Evolutionary conservation across 768 basidiomycete species (phyloP).

Genomic region (Termitomyces sp.): DNA sequence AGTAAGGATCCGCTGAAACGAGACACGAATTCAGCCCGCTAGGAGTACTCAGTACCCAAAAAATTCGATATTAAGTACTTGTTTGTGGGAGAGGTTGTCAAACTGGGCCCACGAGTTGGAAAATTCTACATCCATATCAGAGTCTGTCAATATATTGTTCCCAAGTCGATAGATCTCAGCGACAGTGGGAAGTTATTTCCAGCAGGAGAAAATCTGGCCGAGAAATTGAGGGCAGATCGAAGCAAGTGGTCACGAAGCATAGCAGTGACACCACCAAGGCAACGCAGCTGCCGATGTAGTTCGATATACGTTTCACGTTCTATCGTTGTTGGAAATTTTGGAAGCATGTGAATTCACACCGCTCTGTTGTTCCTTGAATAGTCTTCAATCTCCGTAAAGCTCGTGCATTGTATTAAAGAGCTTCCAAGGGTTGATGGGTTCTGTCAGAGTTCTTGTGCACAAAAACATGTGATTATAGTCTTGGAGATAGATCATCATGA

Average conservation of each 20-base stretch:
- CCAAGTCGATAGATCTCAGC: neutral
- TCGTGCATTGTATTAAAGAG: too few species aligned
- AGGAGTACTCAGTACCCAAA: neutral
- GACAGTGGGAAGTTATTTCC: neutral
- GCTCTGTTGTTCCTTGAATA: neutral
- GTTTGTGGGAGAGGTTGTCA: neutral
- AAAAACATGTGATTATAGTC: neutral
- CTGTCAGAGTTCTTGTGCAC: neutral
- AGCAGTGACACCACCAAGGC: neutral
- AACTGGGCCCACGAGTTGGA: neutral
- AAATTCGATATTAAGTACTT: neutral
- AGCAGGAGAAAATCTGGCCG: neutral
- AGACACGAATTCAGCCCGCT: too few species aligned
- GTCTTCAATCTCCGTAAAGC: too few species aligned
- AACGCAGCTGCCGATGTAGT: neutral
- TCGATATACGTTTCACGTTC: neutral
- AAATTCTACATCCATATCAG: neutral
- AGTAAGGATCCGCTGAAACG: neutral
- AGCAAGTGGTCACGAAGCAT: neutral
- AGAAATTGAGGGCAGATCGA: neutral
- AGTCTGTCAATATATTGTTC: neutral
- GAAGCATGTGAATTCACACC: neutral
- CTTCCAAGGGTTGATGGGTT: neutral
- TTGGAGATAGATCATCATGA: neutral
- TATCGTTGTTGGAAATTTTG: neutral